A percentile compares a stretch with the other conserved stretches of the same genome.
Conservation (phyloP, 2,329 filamentous ascomycete genomes). For the Aspergillus sp. region DNA sequence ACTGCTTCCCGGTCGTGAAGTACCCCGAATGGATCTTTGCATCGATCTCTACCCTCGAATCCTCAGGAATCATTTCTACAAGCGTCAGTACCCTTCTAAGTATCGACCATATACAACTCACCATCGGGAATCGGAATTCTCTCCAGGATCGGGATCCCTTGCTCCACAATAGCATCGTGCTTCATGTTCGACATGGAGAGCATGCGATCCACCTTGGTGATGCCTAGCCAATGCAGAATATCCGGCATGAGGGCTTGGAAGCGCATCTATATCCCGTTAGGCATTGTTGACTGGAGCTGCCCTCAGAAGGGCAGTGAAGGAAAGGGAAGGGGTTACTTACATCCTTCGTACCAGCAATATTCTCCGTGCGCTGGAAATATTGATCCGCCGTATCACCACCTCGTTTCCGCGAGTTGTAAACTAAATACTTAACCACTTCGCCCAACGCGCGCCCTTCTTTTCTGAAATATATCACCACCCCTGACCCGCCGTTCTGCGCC, state of each 20-base stretch:
- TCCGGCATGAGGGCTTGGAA: conserved; percentile 97
- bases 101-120: background rate
- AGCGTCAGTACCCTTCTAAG: background rate
- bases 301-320: no score
- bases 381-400: conserved; percentile 27
- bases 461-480: conserved; percentile 94
- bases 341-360: conserved; percentile 86
- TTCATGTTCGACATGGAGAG: conserved; percentile 84
- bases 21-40: conserved; percentile 89
- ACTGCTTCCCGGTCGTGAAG: conserved; percentile 80
- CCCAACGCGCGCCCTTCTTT: conserved; percentile 90
- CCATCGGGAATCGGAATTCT: conserved; percentile 79
- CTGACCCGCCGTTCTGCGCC: conserved; percentile 84
- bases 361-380: conserved; percentile 94
- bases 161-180: conserved; percentile 46
- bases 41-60: conserved; percentile 91
- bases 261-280: conserved; percentile 61
- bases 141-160: conserved; percentile 70
- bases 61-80: conserved; percentile 77
- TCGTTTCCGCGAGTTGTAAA: conserved; percentile 51
- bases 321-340: conserved; percentile 7
- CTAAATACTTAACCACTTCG: conserved; percentile 82
- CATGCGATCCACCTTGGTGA: conserved; percentile 96
- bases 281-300: no score
- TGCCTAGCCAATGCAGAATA: conserved; percentile 92